Base-by-base conservation (phyloP, 2,329 filamentous ascomycete species). In the Neocatenulostroma microsporum region DNA sequence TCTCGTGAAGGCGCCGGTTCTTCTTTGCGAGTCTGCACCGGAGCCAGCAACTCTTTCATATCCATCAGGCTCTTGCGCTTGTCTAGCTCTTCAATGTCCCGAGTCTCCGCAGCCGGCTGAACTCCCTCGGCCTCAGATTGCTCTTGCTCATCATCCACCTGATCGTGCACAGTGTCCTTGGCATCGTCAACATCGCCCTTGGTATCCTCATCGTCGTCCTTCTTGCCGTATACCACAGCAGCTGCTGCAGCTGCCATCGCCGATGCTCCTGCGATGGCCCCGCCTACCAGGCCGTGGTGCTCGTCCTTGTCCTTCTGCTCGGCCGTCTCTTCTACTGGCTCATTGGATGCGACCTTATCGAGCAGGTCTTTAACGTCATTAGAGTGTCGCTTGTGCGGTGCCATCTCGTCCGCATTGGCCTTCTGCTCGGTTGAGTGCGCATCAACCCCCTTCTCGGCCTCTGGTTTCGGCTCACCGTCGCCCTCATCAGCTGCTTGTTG, bases 351-450 rank as follows among this genome's bases (percentile, higher is more conserved):
- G 10, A 35, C 23, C 26, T 44, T 40, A 21, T 41, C 42, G 6
- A 37, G 10, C 11, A 37, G 21, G n/a, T 26, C 26, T 24, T 28
- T 38, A 8, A 19, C 31, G 12, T 39, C 30, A n/a, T 26, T 30
- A 34, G 39, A 39, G 14, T 34, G 24, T 9, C 42, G 37, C 39
- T 47, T 48, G 31, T 35, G 36, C 8, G 41, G 19, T 15, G 41
- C 47, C 46, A 46, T 48, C 27, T 49, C 46, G 9, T 32, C 33
- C 18, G 46, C 44, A 34, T 45, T 41, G 21, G 40, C 39, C 36
- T 50, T 49, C 21, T 45, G 41, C 39, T 53, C 41, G 15, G 21
- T 30, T 37, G 25, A 28, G 14, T 36, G 13, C 17, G 34, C 48
- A 23, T 25, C n/a, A 13, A 21, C 30, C 4, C 18, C 27, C 20